Base-by-base conservation (phyloP, 805 yeast species). In the Ogataea paraovalis region DNA sequence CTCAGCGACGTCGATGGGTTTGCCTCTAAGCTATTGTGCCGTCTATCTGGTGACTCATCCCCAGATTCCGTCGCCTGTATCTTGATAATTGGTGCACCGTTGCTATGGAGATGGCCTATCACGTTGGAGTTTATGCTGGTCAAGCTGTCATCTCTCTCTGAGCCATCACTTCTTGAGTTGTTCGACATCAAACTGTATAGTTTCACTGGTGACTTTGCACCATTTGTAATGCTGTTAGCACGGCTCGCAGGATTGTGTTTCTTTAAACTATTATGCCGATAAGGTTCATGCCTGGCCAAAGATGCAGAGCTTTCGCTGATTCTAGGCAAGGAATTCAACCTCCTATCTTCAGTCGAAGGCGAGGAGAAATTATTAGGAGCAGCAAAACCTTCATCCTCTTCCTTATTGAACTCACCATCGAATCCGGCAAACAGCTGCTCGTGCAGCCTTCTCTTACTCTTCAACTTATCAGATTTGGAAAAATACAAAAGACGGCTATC, bases 381-480 rank as follows among this genome's bases (percentile, higher is more conserved):
- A 19, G 16, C 19, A 19, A 27, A 23, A 10, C 37, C 33, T n/a
- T 52, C 57, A 19, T 59, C 57, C 14, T 54, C 61, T 3, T 57
- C 62, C 25, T 48, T 47, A 40, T 53, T 57, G 30, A 52, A 56
- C 32, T 56, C 60, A 2, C 59, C 60, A 37, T 62, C 65, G 41
- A 60, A 61, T 4, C 56, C 61, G 48, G 67, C 53, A 43, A 58
- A 52, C 50, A 50, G 44, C 33, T 51, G 62, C 50, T 58, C 68
- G 44, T 56, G 61, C 38, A 55, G 47, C 48, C 60, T 42, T n/a
- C 43, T 49, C 25, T 37, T 46, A 20, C 45, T 46, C 13, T 47
- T 44, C 10, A 50, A 41, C 28, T 50, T 42, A 25, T 47, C 42
- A 22, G 41, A 22, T 23, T 37, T 47, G 6, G 32, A 30, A 20